Evolutionary conservation across 345 rosid species (phyloP).

Genomic region (Gossypioides kirkii): DNA sequence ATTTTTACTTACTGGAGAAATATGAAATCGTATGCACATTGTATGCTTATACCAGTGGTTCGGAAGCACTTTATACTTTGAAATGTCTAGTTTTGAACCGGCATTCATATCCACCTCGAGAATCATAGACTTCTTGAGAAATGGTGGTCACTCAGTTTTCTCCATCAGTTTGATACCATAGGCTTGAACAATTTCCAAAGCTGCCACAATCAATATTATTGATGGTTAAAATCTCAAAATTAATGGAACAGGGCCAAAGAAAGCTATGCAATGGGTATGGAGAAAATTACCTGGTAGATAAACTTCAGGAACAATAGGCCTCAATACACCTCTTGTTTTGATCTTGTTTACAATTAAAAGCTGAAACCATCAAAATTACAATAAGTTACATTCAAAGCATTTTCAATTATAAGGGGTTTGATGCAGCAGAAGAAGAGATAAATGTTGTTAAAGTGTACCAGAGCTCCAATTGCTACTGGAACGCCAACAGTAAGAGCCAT

Average conservation of each 20-base stretch:
- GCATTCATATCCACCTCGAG: not conserved
- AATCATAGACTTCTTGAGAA: not conserved
- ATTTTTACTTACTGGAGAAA: too few species aligned
- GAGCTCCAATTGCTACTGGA: conserved; percentile 82
- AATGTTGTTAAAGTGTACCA: conserved; percentile 38
- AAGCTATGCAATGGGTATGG: not conserved
- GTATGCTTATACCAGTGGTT: too few species aligned
- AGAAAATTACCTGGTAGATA: conserved; percentile 61
- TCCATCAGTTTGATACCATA: conserved; percentile 68
- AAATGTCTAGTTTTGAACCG: not conserved
- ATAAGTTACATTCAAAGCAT: conserved; percentile 4
- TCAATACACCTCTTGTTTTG: conserved; percentile 68
- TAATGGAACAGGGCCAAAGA: not conserved
- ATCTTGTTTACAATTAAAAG: conserved; percentile 71
- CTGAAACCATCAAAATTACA: conserved; percentile 35
- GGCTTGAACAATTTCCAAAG: conserved; percentile 69
- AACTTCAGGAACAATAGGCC: conserved; percentile 84
- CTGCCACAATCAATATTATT: conserved; percentile 34
- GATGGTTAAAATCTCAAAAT: not conserved
- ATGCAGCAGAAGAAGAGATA: not conserved
- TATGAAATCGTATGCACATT: too few species aligned
- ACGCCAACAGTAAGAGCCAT: conserved; percentile 94
- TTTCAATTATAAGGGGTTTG: not conserved
- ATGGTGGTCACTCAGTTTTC: conserved; percentile 38
- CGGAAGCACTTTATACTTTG: not conserved